These are phyloP conservation scores for Bjerkandera adusta DNA, from an alignment of 1,284 basidiomycete species.

Conservation along the genomic window DNA sequence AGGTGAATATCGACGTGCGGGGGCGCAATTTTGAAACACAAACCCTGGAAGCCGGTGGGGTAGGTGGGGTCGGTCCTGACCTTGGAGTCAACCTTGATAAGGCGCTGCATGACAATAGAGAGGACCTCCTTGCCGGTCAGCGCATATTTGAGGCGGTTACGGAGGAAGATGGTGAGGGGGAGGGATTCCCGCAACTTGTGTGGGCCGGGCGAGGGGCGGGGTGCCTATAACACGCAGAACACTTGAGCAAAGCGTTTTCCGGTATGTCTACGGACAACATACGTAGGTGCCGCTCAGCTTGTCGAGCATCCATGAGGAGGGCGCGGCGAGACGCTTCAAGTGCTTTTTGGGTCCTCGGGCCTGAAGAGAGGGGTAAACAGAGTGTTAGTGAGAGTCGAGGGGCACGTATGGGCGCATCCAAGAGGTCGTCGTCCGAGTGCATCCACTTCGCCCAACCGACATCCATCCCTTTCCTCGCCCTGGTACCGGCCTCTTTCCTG, in stretches of 20 bases:
- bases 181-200: slow-evolving; percentile 99
- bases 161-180: slow-evolving; percentile 92
- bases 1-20: slow-evolving; percentile 1
- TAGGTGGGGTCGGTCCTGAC: slow-evolving; percentile 98
- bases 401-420: slow-evolving; percentile 13
- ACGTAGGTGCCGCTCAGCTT: slow-evolving; percentile 98
- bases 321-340: slow-evolving; percentile 96
- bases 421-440: slow-evolving; percentile 22
- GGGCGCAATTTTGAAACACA: slow-evolving; percentile 27
- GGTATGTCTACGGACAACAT: slow-evolving; percentile 36
- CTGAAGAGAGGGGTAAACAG: slow-evolving; percentile 50
- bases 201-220: slow-evolving; percentile 95
- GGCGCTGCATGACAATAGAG: slow-evolving; percentile 92
- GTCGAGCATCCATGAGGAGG: slow-evolving; percentile 99
- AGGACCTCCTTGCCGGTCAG: slow-evolving; percentile 96
- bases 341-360: slow-evolving; percentile 99
- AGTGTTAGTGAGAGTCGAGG: neutral
- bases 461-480: slow-evolving; percentile 14
- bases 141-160: slow-evolving; percentile 99
- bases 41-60: slow-evolving; percentile 97
- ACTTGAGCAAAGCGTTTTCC: neutral
- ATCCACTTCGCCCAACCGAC: slow-evolving; percentile 25
- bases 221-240: slow-evolving; percentile 58
- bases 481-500: slow-evolving; percentile 17
- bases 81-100: slow-evolving; percentile 99